Conservation (phyloP, 371 early-diverging fungal genomes). For the Mucor piriformis region DNA sequence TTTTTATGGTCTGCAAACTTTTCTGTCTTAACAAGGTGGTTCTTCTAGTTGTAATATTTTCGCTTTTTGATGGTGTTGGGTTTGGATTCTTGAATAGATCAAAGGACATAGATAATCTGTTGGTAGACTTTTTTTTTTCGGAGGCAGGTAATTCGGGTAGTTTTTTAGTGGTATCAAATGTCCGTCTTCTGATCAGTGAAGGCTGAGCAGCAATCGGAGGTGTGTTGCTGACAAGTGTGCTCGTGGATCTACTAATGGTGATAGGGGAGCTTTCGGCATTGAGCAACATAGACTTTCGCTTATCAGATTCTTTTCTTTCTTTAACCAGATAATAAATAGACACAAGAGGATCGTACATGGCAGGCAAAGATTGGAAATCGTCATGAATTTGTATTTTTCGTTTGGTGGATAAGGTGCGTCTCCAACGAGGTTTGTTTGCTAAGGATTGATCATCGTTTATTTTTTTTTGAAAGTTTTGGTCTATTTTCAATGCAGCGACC, state of each 20-base stretch:
- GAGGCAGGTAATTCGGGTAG: conserved; percentile 10
- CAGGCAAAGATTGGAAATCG: conserved; percentile 46
- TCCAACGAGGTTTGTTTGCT: conserved; percentile 21
- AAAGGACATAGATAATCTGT: not conserved
- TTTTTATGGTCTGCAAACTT: conserved; percentile 19
- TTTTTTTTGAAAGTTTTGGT: conserved; percentile 29
- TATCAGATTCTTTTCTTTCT: conserved; percentile 60
- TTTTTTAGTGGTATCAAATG: conserved; percentile 23
- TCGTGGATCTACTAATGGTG: conserved; percentile 20
- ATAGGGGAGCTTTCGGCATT: conserved; percentile 7
- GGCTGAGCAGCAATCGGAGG: not conserved
- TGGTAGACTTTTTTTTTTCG: not conserved
- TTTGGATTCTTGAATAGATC: conserved; percentile 28
- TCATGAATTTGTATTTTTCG: conserved; percentile 22
- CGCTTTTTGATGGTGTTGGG: conserved; percentile 84
- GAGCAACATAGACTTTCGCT: conserved; percentile 28
- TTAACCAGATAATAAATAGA: conserved; percentile 88
- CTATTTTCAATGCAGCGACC: conserved; percentile 39
- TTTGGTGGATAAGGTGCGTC: conserved; percentile 17
- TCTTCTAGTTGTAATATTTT: conserved; percentile 65
- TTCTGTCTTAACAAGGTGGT: conserved; percentile 38
- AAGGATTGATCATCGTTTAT: conserved; percentile 22
- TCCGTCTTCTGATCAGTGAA: conserved; percentile 16
- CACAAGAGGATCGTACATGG: conserved; percentile 69
- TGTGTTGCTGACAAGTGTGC: conserved; percentile 5